Evolutionary conservation across 345 rosid genomes (phyloP), one percentile per base, ranked within the genome.

Genomic region (Brassica cretica): DNA sequence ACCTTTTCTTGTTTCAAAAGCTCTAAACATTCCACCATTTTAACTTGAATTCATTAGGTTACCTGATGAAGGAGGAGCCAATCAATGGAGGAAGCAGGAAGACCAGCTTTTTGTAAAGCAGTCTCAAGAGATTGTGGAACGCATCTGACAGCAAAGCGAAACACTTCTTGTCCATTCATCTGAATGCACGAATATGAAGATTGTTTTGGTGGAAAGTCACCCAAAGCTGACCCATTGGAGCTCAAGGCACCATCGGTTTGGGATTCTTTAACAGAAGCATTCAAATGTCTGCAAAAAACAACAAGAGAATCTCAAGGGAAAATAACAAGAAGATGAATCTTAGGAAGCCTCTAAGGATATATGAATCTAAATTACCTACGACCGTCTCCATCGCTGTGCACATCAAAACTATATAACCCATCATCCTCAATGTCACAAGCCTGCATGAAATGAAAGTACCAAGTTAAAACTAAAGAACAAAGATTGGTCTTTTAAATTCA

Each of bases 11-110:
- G 30, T 27, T 27, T 27, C 30, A 27, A 27, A 27, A 27, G 30
- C 30, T 27, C 30, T 27, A 27, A 32, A 32, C 5, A 32, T 32
- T 32, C 35, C 35, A 32, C 35, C 35, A 32, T 32, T 5, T 32
- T 32, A 32, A 5, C 35, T 32, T 32, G 35, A 32, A 32, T 32
- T 32, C 35, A 32, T 32, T 32, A 32, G 1, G 30, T 27, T 27
- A 91, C 97, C 97, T 93, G 99, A 81, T 87, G 99, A 74, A 95
- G 97, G 77, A 95, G 88, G 70, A 93, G 86, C 99, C 99, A 95
- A 59, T 93, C 97, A 8, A 95, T 84, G 82, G 66, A 82, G 21
- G 98, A 88, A 69, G 84, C 84, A 9, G 82, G 76, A 32, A 95
- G 90, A 72, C 97, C 97, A 3, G 98, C 97, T 78, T 89, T 93